Conservation (phyloP, 2,329 filamentous ascomycete species). For the Claviceps sorghi region DNA sequence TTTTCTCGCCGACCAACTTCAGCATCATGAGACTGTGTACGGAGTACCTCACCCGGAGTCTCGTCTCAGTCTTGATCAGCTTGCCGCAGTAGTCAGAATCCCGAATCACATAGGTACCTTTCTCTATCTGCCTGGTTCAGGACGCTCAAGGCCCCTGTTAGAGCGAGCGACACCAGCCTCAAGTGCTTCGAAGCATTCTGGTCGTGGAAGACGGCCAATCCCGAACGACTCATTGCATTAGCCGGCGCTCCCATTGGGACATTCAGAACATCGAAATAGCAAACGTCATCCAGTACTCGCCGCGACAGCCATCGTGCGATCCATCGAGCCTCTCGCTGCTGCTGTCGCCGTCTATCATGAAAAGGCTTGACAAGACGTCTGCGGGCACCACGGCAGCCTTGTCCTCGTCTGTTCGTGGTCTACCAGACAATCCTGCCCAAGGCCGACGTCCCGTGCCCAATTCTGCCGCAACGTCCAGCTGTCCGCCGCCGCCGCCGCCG, state of each 20-base stretch:
- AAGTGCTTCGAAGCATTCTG: constrained; percentile 16
- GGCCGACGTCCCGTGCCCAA: constrained; percentile 25
- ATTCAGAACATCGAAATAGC: neutral
- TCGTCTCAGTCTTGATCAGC: constrained; percentile 18
- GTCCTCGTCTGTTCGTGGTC: constrained; percentile 17
- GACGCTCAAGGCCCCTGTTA: constrained; percentile 8
- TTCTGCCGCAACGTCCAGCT: constrained; percentile 25
- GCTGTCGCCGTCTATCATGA: constrained; percentile 16
- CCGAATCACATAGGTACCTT: neutral
- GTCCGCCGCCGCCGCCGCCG: constrained; percentile 25
- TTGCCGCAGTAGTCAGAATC: constrained; percentile 9
- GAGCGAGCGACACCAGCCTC: constrained; percentile 10
- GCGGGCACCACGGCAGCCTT: constrained; percentile 11
- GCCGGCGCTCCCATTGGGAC: neutral
- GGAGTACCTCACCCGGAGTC: constrained; percentile 1
- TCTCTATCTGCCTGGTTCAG: constrained; percentile 8
- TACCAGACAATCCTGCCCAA: constrained; percentile 26
- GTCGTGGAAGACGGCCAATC: neutral
- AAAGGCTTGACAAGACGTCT: constrained; percentile 20
- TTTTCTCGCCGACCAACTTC: constrained; percentile 1
- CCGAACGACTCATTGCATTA: constrained; percentile 5
- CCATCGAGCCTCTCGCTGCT: constrained; percentile 2
- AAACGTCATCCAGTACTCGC: constrained; percentile 2
- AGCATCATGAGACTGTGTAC: constrained; percentile 19
- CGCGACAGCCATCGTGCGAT: constrained; percentile 4